Evolutionary conservation across 2,329 filamentous ascomycete genomes (phyloP), one percentile per base, ranked within the genome.

Genomic region (Sclerotiophoma versabilis): DNA sequence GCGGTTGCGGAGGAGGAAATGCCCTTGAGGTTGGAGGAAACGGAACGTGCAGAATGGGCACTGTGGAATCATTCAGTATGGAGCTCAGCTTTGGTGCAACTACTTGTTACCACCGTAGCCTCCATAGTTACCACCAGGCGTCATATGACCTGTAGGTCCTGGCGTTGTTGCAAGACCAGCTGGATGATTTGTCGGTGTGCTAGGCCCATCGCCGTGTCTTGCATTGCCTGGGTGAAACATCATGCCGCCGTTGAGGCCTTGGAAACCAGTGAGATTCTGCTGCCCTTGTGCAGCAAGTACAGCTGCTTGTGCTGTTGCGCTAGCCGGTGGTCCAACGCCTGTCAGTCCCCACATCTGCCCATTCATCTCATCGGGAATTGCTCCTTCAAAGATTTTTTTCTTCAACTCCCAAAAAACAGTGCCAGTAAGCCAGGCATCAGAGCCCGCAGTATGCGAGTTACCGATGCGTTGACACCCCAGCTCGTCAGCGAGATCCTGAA

Each of bases 311-410:
- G 77, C 82, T 67, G 76, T 84, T 79, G 79, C 86, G 63, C 90
- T 83, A 2, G 80, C 80, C 17, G 80, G 80, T 12, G 77, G 73
- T 9, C 77, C 75, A 10, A 82, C 79, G 25, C 77, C 89, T 46
- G 92, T 93, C 9, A 98, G 81, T 10, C 93, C 93, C 90, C 93
- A 98, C 65, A 97, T 92, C 76, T 96, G 93, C 55, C 93, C 92
- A 62, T 96, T 92, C 64, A 96, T 82, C 27, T 83, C 90, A 25
- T 90, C 86, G 6, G 91, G 87, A 39, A 97, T 89, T 20, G 87
- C 83, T 57, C 90, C 89, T 65, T 89, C 88, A 77, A 96, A 98
- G 61, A 98, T 91, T 70, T 91, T 87, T 71, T 92, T 89, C 55
- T 88, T 87, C 81, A 98, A 89, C 68, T 92, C 90, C 84, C 96